Base-by-base conservation (phyloP, 768 basidiomycete species). In the Tulasnella sp. region DNA sequence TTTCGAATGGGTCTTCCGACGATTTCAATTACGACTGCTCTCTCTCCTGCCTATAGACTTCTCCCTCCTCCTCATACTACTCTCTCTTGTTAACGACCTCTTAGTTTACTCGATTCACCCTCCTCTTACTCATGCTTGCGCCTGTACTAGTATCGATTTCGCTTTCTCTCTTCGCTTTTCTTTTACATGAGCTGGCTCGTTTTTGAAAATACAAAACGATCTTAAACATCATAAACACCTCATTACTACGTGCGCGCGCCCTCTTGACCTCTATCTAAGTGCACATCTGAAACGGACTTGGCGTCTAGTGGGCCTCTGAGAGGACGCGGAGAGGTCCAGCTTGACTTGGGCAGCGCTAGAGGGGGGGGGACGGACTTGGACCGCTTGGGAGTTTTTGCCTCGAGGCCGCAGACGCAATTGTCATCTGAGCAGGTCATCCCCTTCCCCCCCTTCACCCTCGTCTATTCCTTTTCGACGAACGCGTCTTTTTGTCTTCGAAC, bases 21-120 rank as follows among this genome's bases (percentile, higher is more conserved):
- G 61, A 67, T 67, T 67, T 32, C 61, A 67, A 67, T 67, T 67
- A 67, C 61, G 61, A 35, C 61, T 67, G 61, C 55, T 57, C 55
- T 57, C 55, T 57, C 57, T 61, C 61, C 29, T 35, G 61, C 61
- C 61, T 67, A 67, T 67, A 67, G 61, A 67, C 61, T 67, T 67
- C 29, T 29, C 32, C 13, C 61, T 29, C n/a, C 61, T 2, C 61
- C 44, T 29, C 51, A 51, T 51, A 51, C 51, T 51, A 51, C 51
- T n/a, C 11, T 11, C 23, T 51, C 44, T 51, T 20, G 23, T 51
- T 51, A 51, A 67, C 61, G 61, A 67, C 61, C 51, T 5, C 61
- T 57, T 67, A 67, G 29, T 67, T 35, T 67, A 67, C 61, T 67
- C 61, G 11, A n/a, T 35, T 35, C 35, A 67, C 61, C 61, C 61